These are phyloP conservation scores for Huntiella omanensis DNA, from an alignment of 2,329 filamentous ascomycete species.

Conservation along the genomic window DNA sequence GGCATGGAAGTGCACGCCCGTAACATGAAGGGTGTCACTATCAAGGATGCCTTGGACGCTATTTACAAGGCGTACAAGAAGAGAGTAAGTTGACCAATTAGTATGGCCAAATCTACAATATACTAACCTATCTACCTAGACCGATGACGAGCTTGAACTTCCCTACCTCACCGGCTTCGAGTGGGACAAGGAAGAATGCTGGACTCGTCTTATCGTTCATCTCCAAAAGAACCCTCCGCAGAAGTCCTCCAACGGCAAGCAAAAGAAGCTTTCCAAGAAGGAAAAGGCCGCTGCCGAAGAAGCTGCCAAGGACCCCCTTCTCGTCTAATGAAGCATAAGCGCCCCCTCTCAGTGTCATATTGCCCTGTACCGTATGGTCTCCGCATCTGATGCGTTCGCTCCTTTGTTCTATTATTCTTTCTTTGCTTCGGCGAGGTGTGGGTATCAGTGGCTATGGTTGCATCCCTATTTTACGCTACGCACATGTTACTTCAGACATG, in stretches of 20 bases:
- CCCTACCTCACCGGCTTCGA: conserved; percentile 88
- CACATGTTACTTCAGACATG: too few species aligned
- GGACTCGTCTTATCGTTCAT: conserved; percentile 68
- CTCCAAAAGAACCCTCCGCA: conserved; percentile 51
- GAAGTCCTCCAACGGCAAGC: conserved; percentile 23
- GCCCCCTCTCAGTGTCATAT: not conserved
- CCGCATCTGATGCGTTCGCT: not conserved
- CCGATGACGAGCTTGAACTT: conserved; percentile 75
- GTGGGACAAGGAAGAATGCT: conserved; percentile 87
- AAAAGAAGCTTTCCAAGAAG: conserved; percentile 52
- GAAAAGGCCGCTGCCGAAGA: conserved; percentile 9
- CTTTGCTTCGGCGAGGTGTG: not conserved
- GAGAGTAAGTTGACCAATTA: conserved; percentile 41
- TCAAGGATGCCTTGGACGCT: conserved; percentile 89
- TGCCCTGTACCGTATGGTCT: too few species aligned
- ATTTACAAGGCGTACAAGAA: conserved; percentile 97
- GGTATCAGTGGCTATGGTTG: too few species aligned
- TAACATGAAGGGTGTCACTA: conserved; percentile 85
- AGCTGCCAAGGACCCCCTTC: too few species aligned
- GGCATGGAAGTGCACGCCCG: conserved; percentile 75
- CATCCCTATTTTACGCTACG: too few species aligned
- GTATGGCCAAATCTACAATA: not conserved
- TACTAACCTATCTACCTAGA: conserved; percentile 27
- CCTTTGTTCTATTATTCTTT: not conserved
- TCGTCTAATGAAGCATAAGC: conserved; percentile 14